Evolutionary conservation across 2,329 filamentous ascomycete genomes (phyloP).

Genomic region (Penicillium sp.): DNA sequence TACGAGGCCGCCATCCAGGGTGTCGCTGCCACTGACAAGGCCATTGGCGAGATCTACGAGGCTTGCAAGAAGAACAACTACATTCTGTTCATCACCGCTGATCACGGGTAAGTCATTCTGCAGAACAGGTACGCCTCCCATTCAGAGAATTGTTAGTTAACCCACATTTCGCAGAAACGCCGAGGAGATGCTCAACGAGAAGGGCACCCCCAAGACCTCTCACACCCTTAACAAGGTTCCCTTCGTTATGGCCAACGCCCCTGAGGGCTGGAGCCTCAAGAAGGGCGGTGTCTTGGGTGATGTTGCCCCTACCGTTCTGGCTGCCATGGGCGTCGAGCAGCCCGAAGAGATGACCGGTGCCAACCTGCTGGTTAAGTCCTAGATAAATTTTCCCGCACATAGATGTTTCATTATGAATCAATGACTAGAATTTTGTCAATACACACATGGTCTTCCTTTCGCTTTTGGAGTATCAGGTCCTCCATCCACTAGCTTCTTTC

Average conservation of each 20-base stretch:
- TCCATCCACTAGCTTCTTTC: neutral
- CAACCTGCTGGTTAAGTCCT: slow-evolving; percentile 73
- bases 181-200: slow-evolving; percentile 96
- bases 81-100: slow-evolving; percentile 89
- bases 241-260: slow-evolving; percentile 96
- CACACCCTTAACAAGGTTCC: slow-evolving; percentile 98
- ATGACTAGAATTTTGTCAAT: slow-evolving; percentile 24
- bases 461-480: neutral
- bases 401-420: slow-evolving; percentile 21
- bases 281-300: slow-evolving; percentile 88
- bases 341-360: slow-evolving; percentile 89
- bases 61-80: slow-evolving; percentile 92
- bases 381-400: slow-evolving; percentile 24
- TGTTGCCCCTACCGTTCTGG: slow-evolving; percentile 90
- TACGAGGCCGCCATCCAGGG: slow-evolving; percentile 91
- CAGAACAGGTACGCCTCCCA: neutral
- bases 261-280: slow-evolving; percentile 82
- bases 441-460: slow-evolving; percentile 13
- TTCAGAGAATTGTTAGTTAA: slow-evolving; percentile 17
- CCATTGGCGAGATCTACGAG: slow-evolving; percentile 88
- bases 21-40: slow-evolving; percentile 83
- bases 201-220: slow-evolving; percentile 95
- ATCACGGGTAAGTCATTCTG: slow-evolving; percentile 68
- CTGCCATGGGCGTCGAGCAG: slow-evolving; percentile 84
- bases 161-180: slow-evolving; percentile 61